These are phyloP conservation scores for Blastocystis sp. DNA, from an alignment of 352 stramenopile genomes.

Conservation along the genomic window DNA sequence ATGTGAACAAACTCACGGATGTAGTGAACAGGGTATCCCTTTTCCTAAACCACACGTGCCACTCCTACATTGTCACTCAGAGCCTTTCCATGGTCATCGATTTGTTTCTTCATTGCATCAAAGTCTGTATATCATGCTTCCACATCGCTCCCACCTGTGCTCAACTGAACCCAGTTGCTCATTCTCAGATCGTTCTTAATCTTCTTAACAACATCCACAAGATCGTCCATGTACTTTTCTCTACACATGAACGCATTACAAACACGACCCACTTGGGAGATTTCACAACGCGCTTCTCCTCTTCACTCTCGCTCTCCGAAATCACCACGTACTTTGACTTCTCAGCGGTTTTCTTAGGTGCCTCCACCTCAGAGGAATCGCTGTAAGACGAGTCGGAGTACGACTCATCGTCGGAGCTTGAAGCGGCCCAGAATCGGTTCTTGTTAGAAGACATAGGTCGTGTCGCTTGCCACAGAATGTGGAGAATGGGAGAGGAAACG, in stretches of 20 bases:
- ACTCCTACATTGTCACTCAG: background rate
- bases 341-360: background rate
- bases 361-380: background rate
- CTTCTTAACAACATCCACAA: conserved; percentile 5
- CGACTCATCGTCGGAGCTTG: conserved; percentile 22
- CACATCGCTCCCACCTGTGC: background rate
- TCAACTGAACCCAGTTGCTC: conserved; percentile 41
- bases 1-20: conserved; percentile 6
- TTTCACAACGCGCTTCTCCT: conserved; percentile 47
- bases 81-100: conserved; percentile 18
- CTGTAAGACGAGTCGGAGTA: background rate
- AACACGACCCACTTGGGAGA: background rate
- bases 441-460: conserved; percentile 22
- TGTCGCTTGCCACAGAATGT: background rate
- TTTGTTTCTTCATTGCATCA: conserved; percentile 32
- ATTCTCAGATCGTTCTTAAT: conserved; percentile 47
- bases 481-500: background rate
- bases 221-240: conserved; percentile 7
- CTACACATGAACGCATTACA: background rate
- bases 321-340: conserved; percentile 30
- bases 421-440: conserved; percentile 16
- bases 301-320: conserved; percentile 38
- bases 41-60: background rate
- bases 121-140: background rate
- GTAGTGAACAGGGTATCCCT: conserved; percentile 23